These are phyloP conservation scores for Cucurbita ficifolia DNA, from an alignment of 306 rosid species.

Conservation along the genomic window DNA sequence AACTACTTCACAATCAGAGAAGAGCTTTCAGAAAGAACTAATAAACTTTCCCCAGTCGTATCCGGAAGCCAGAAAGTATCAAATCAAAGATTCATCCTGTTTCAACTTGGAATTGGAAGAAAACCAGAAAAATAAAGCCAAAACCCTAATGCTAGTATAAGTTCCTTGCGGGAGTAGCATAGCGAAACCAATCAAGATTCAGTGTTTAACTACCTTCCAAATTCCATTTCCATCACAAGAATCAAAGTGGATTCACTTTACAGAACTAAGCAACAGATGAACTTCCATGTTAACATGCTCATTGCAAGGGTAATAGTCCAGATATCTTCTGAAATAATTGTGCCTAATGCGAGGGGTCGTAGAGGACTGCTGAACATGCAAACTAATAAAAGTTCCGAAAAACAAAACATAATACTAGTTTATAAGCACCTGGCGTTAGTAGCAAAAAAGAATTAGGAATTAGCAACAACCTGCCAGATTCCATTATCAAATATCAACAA, in stretches of 20 bases:
- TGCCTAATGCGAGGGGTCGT: background rate
- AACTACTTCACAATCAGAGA: background rate
- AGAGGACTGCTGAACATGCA: background rate
- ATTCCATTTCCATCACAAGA: background rate
- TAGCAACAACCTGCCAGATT: background rate
- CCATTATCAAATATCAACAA: background rate
- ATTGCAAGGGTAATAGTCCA: background rate
- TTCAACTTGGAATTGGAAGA: background rate
- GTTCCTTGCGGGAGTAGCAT: background rate
- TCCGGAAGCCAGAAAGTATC: background rate
- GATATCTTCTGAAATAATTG: background rate
- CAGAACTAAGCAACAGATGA: background rate
- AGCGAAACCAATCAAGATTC: background rate
- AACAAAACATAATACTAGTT: background rate
- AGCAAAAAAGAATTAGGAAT: background rate
- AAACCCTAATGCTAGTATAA: background rate
- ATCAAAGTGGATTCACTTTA: background rate
- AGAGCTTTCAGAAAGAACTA: background rate
- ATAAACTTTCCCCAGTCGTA: background rate
- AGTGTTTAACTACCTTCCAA: background rate
- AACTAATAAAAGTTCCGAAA: background rate
- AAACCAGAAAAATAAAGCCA: background rate
- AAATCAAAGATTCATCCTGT: background rate
- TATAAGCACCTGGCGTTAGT: background rate
- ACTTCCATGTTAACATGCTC: background rate